Base-by-base conservation (phyloP, 2,329 filamentous ascomycete genomes). In the Escovopsis sp. region DNA sequence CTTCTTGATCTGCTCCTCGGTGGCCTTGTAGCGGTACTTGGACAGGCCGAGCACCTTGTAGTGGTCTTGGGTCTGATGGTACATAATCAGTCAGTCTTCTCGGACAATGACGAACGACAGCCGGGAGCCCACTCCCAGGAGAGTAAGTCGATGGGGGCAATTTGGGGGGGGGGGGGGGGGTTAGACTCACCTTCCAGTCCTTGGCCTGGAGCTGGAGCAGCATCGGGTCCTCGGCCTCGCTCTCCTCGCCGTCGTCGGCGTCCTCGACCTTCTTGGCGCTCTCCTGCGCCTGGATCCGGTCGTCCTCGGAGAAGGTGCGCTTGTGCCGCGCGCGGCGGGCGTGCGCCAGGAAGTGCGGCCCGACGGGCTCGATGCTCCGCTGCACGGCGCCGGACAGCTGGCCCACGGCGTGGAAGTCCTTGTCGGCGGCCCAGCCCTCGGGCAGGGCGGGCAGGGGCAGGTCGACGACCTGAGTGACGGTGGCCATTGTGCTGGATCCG, bases 241-340 rank as follows among this genome's bases (percentile, higher is more conserved):
- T 93, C 63, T 94, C 86, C 48, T 96, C 88, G 57, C 82, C 85
- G 49, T 81, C 80, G 45, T 95, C 86, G 43, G 86, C 84, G 50
- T 91, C 84, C 65, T 96, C 89, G 43, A 93, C 79, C 66, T 94
- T 95, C 78, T 93, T 94, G 59, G 88, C 87, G 53, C 82, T 87
- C 65, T 93, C 80, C 65, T 93, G 84, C 39, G 91, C 91, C 70
- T 95, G 86, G 60, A 98, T 93, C 52, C 88, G 84, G 64, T 98
- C 91, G 66, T 98, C 91, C 68, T 98, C 89, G 57, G 85, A 94
- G 68, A 98, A 98, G 41, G 91, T 98, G 59, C 91, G 87, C 72
- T 94, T 86, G 68, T 96, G 88, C 51, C 88, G 83, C 66, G 87
- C 85, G 66, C 91, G 84, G 60, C 91, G 88, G 56, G 91, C 91